phyloP scores from a whole-genome alignment of 108 stramenopile genomes.

The Skeletonema tropicum region DNA sequence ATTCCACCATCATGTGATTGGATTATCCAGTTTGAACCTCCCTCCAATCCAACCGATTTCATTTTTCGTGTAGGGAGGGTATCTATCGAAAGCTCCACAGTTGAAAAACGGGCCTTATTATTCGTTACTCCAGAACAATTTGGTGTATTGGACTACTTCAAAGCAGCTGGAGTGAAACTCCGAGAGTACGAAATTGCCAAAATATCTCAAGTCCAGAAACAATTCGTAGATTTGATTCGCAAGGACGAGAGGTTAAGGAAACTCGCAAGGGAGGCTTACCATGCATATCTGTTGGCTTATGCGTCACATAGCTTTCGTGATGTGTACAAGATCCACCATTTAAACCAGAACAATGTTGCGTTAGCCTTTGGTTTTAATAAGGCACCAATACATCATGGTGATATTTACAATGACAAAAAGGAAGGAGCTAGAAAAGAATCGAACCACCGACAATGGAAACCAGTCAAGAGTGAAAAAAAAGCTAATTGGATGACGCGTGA shows the following conservation, averaged over 20 bases:
- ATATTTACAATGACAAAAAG: not conserved
- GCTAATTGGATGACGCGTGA: conserved; percentile 31
- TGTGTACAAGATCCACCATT: conserved; percentile 36
- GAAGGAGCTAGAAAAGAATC: not conserved
- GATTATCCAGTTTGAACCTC: conserved; percentile 50
- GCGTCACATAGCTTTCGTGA: conserved; percentile 40
- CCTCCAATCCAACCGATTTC: conserved; percentile 31
- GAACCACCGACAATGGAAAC: conserved; percentile 12
- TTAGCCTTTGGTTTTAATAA: conserved; percentile 35
- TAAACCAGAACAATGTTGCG: conserved; percentile 34
- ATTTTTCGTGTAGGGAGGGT: conserved; percentile 31
- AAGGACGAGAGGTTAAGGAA: conserved; percentile 23
- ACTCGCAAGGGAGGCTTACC: conserved; percentile 24
- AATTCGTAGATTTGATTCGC: conserved; percentile 18
- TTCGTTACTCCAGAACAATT: conserved; percentile 43
- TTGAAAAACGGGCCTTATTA: conserved; percentile 19
- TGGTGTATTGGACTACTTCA: conserved; percentile 29
- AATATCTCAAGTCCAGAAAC: conserved; percentile 24
- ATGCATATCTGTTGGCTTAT: conserved; percentile 30
- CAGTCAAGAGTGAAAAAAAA: conserved; percentile 3
- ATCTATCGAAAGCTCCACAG: conserved; percentile 4
- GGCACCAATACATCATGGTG: conserved; percentile 9
- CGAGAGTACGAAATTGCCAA: conserved; percentile 43
- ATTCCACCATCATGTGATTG: conserved; percentile 25
- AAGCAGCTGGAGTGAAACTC: conserved; percentile 27